Evolutionary conservation across 352 stramenopile species (phyloP).

Genomic region (Pythium myriotylum): DNA sequence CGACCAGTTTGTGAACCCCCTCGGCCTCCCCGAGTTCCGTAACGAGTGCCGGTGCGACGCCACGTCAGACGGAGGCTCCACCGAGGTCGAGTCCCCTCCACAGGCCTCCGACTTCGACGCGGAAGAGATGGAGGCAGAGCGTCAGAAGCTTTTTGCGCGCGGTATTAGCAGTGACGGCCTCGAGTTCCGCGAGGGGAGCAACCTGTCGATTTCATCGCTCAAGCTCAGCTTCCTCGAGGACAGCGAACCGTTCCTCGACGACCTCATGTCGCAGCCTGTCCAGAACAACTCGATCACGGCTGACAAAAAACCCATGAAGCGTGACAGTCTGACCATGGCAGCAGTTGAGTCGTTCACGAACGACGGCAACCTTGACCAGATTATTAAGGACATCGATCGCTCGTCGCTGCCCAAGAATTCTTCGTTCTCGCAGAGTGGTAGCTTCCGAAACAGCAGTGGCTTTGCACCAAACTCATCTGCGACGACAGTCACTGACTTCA

Average conservation of each 20-base stretch:
- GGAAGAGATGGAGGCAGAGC: slow-evolving; percentile 41
- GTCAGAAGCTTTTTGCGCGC: slow-evolving; percentile 32
- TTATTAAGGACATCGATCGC: slow-evolving; percentile 76
- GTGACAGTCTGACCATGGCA: slow-evolving; percentile 70
- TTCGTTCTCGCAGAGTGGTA: slow-evolving; percentile 37
- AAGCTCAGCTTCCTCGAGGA: slow-evolving; percentile 78
- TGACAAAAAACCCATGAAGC: slow-evolving; percentile 37
- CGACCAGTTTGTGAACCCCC: slow-evolving; percentile 79
- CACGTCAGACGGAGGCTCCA: slow-evolving; percentile 21
- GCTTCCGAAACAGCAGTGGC: slow-evolving; percentile 25
- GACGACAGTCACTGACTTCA: slow-evolving; percentile 60
- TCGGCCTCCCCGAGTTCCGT: slow-evolving; percentile 69
- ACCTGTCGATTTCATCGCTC: slow-evolving; percentile 67
- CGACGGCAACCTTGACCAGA: slow-evolving; percentile 73
- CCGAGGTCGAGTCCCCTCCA: slow-evolving; percentile 28
- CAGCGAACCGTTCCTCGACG: slow-evolving; percentile 67
- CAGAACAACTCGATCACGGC: not conserved
- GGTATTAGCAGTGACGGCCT: slow-evolving; percentile 20
- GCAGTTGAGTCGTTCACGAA: slow-evolving; percentile 76
- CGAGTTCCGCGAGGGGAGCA: slow-evolving; percentile 52
- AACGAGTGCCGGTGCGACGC: slow-evolving; percentile 73
- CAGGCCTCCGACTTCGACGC: slow-evolving; percentile 46
- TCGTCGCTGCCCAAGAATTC: slow-evolving; percentile 55
- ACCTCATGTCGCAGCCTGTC: slow-evolving; percentile 38
- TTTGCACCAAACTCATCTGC: slow-evolving; percentile 43